Conservation (phyloP, 768 basidiomycete genomes). For the Phlebiopsis flavidoalba region DNA sequence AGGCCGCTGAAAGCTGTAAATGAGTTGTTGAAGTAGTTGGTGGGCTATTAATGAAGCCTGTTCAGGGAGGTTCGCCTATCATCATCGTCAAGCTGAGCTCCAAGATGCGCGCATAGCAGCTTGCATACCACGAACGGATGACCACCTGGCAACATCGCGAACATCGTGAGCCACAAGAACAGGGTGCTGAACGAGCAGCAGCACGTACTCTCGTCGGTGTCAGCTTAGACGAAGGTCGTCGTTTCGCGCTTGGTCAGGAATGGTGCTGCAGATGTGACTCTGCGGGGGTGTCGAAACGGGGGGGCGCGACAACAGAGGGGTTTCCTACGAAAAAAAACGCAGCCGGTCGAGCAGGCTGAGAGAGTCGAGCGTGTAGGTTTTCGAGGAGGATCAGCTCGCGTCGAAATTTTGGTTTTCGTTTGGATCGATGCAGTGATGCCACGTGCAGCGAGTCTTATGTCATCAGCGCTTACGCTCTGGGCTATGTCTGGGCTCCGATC, state of each 20-base stretch:
- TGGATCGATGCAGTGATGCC: constrained; percentile 9
- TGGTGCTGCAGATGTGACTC: constrained; percentile 41
- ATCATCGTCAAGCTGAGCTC: constrained; percentile 6
- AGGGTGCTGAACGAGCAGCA: background rate
- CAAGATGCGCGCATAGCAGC: background rate
- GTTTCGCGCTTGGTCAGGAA: constrained; percentile 76
- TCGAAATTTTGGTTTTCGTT: constrained; percentile 9
- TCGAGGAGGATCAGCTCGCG: background rate
- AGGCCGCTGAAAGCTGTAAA: constrained; percentile 7
- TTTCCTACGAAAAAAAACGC: background rate
- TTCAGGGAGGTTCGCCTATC: constrained; percentile 79
- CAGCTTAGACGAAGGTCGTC: constrained; percentile 77
- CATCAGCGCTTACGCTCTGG: constrained; percentile 1
- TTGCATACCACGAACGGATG: constrained; percentile 65
- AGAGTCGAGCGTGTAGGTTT: background rate
- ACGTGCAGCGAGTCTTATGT: constrained; percentile 8
- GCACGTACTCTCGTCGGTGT: constrained; percentile 67
- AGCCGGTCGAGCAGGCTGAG: background rate
- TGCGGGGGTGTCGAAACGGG: constrained; percentile 37
- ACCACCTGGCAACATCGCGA: constrained; percentile 50
- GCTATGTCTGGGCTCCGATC: background rate
- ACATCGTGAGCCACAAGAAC: constrained; percentile 2
- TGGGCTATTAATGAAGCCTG: constrained; percentile 28
- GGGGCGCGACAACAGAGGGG: constrained; percentile 23
- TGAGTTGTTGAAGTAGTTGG: background rate